Evolutionary conservation across 176 grass and related monocot genomes (phyloP), one percentile per base, ranked within the genome.

Genomic region (Juncus inflexus): DNA sequence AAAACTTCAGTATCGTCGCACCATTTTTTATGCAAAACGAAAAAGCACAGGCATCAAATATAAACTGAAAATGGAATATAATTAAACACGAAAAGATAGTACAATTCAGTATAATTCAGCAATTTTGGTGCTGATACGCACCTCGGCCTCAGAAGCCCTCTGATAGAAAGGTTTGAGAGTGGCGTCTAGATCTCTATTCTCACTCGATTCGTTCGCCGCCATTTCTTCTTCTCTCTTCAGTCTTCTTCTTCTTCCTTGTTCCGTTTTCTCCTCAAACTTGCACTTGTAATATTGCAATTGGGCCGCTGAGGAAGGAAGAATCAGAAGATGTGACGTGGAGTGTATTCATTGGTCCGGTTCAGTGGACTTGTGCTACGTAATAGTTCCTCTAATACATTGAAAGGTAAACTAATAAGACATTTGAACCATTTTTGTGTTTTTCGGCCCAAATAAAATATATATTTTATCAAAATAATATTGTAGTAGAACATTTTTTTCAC

Each of bases 81-180:
- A 63, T 62, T 55, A 60, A 60, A n/a, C 2, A 9, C 12, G 19
- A 37, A 61, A 74, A 28, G 1, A 37, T n/a, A 45, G 49, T 8
- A 43, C n/a, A 51, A 35, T 19, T 50, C 5, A 12, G 42, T 42
- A 12, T 55, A 41, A 42, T 58, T 7, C 8, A 11, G 12, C 15
- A 43, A 59, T 6, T 41, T 56, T 2, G n/a, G 61, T 5, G 50
- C 3, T 9, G 58, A 3, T 54, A 28, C 19, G 19, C 19, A 90
- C 91, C 91, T 95, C 91, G 12, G 91, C 91, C 35, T 90, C 81
- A 36, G 76, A 74, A 39, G 91, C 86, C 54, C 91, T 84, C 12
- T 83, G 50, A 43, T 80, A 72, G 76, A 90, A 90, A 66, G 87
- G 84, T 55, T 70, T 83, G 5, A 96, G 91, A 28, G 73, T 62